These are phyloP conservation scores for Colletotrichum neosansevieriae DNA, from an alignment of 2,329 filamentous ascomycete species.

Conservation along the genomic window DNA sequence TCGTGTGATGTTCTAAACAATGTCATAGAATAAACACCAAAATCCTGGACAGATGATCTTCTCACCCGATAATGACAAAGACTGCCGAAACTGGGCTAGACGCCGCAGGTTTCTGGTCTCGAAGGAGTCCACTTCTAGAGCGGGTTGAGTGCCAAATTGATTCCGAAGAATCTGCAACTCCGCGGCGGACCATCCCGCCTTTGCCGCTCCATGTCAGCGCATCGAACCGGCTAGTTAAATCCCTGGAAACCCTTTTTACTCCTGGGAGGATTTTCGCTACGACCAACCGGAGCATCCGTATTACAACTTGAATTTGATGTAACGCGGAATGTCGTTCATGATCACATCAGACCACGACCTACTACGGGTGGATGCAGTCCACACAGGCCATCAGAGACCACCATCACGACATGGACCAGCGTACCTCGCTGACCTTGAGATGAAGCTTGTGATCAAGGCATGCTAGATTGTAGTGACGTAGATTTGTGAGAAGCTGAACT, in stretches of 20 bases:
- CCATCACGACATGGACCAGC: neutral
- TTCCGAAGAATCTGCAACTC: constrained; percentile 13
- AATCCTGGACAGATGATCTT: neutral
- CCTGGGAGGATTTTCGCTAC: neutral
- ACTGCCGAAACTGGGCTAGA: neutral
- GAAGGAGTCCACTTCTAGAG: neutral
- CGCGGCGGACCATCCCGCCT: constrained; percentile 19
- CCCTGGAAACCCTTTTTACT: neutral
- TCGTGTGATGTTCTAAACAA: neutral
- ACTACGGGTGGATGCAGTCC: neutral
- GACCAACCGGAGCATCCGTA: constrained; percentile 18
- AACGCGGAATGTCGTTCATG: neutral
- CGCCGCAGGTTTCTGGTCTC: neutral
- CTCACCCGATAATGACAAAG: neutral
- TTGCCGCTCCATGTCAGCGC: neutral
- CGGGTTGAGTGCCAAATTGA: neutral
- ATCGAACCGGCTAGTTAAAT: neutral
- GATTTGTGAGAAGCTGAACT: neutral
- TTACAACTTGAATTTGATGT: constrained; percentile 2
- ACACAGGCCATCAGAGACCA: too few relatives aligned
- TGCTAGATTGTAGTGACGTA: neutral
- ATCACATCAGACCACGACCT: constrained; percentile 23
- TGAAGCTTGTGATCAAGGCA: neutral
- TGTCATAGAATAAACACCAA: neutral
- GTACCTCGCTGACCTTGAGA: too few relatives aligned